Evolutionary conservation across 805 yeast species (phyloP), one percentile per base, ranked within the genome.

Genomic region (Candida sithepensis): DNA sequence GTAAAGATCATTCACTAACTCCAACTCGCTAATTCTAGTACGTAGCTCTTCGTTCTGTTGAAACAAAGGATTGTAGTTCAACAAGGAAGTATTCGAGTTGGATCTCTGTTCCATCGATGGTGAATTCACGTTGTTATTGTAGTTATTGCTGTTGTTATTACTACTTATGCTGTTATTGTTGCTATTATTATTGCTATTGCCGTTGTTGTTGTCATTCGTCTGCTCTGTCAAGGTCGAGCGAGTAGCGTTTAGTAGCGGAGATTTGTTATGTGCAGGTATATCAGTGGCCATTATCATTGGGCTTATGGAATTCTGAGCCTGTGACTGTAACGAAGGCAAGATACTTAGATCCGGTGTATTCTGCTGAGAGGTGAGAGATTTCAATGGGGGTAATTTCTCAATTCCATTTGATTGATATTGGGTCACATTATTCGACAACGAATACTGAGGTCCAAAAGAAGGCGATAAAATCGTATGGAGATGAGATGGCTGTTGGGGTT

Each of bases 1-100:
- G 70, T 89, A 88, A 49, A 92, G 70, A 62, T 91, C 97, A 58
- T 90, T 91, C 37, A 92, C 96, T 39, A 91, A 73, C 64, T 92
- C 98, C 51, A 92, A 75, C 64, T 92, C 98, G 12, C 86, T 80
- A 20, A 91, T 88, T 49, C 95, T 74, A 0, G 96, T 88, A 53
- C 81, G 79, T 52, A 91, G 68, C 45, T 66, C 70, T 24, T 63
- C 64, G 34, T 50, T 45, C 20, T 47, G 42, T 9, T 26, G 16
- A 53, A 47, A 21, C 41, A 32, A 12, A 3, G 38, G 38, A 34
- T 34, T 34, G 38, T 16, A 34, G 16, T 18, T 18, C 7, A 34
- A 18, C 7, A 34, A 16, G 8, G 38, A 34, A 16, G 4, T 34
- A 18, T 34, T 34, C 8, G 38, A 34, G 16, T 34, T 34, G 12